These are phyloP conservation scores for Hypoxylon sp. DNA, from an alignment of 2,329 filamentous ascomycete species.

Conservation along the genomic window DNA sequence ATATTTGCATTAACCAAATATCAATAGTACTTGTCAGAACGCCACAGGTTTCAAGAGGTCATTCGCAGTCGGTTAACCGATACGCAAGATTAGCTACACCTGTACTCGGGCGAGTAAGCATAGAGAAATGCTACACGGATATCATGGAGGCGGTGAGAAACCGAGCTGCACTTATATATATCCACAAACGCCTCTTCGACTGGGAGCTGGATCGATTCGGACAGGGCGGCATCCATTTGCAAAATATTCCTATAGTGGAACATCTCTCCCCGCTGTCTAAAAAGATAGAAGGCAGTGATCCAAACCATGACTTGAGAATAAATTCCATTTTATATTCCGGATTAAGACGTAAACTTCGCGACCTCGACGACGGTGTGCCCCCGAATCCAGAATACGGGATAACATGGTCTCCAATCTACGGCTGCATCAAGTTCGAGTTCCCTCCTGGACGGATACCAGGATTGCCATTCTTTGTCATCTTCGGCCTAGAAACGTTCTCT, in stretches of 20 bases:
- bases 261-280: constrained; percentile 7
- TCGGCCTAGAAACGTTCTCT: background rate
- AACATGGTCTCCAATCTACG: constrained; percentile 26
- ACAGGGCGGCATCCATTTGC: constrained; percentile 27
- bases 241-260: constrained; percentile 36
- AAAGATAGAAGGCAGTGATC: background rate
- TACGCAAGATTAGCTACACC: constrained; percentile 32
- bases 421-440: constrained; percentile 17
- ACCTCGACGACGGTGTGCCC: background rate
- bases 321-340: constrained; percentile 3
- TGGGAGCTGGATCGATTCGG: constrained; percentile 28
- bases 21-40: constrained; percentile 28
- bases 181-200: constrained; percentile 23
- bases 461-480: constrained; percentile 7
- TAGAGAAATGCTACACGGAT: background rate
- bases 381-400: background rate
- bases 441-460: too few species aligned
- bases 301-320: background rate
- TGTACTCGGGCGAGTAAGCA: background rate
- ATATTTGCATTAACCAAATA: background rate
- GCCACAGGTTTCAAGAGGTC: background rate
- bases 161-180: constrained; percentile 27
- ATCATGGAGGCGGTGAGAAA: background rate
- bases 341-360: background rate
- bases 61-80: constrained; percentile 8